These are phyloP conservation scores for Irpex rosettiformis DNA, from an alignment of 1,284 basidiomycete species.

Conservation along the genomic window DNA sequence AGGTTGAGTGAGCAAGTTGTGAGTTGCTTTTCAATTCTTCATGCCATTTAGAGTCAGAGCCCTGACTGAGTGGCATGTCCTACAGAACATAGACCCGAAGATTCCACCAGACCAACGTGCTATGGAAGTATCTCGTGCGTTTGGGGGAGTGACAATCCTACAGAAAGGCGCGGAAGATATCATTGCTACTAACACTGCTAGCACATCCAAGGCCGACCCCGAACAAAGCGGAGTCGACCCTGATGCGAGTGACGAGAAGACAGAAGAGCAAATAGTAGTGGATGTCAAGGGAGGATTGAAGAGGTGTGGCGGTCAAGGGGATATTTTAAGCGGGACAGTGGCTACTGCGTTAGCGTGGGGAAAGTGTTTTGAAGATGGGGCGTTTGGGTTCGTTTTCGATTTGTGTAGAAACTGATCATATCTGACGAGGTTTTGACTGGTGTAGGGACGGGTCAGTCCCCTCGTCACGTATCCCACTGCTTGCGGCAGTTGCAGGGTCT, in stretches of 20 bases:
- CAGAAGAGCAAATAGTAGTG: constrained; percentile 56
- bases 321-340: constrained; percentile 85
- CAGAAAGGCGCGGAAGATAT: constrained; percentile 84
- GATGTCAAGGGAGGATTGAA: constrained; percentile 82
- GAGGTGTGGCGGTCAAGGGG: constrained; percentile 94
- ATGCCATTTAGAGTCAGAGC: background rate
- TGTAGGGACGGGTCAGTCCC: constrained; percentile 48
- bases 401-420: too few relatives aligned
- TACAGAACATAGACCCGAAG: constrained; percentile 49
- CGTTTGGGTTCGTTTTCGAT: constrained; percentile 54
- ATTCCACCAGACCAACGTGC: constrained; percentile 49
- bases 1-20: constrained; percentile 76
- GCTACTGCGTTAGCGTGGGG: constrained; percentile 94
- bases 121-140: constrained; percentile 59
- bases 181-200: constrained; percentile 63
- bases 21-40: constrained; percentile 23
- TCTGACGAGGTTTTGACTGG: background rate
- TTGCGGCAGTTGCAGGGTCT: constrained; percentile 87
- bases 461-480: constrained; percentile 66
- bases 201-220: constrained; percentile 35
- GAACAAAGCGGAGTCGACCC: constrained; percentile 23
- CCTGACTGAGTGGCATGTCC: background rate
- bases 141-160: constrained; percentile 90
- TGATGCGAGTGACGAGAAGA: constrained; percentile 19
- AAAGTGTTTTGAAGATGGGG: constrained; percentile 83